Evolutionary conservation across 2,329 filamentous ascomycete species (phyloP), one percentile per base, ranked within the genome.

Genomic region (Diplodia seriata): DNA sequence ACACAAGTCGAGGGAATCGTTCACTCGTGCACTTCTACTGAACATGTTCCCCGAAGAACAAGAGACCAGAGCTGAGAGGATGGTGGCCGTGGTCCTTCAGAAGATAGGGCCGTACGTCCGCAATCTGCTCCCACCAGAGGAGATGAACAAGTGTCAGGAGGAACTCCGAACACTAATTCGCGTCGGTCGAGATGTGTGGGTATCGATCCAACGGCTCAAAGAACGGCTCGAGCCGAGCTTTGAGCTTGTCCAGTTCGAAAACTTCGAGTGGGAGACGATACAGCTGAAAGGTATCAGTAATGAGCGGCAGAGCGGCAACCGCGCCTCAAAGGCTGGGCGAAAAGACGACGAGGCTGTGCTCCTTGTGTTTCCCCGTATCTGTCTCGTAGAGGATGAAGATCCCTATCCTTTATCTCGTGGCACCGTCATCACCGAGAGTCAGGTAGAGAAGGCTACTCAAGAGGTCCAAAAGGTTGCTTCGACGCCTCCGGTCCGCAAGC

Each of bases 11-110:
- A 61, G 26, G 40, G 56, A 61, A 23, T 40, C 56, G 9, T 61
- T 61, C 36, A 23, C 40, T 18, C 56, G 56, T 47, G 56, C 56
- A 18, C n/a, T 47, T 47, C 56, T 61, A n/a, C 20, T 61, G n/a
- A 40, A 18, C 56, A 61, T 61, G 33, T 47, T 47, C 20, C 56
- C 56, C 20, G 23, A 61, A 26, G 56, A 61, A 33, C 56, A 61
- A 20, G 12, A 43, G 18, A 11, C 56, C 26, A 47, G 31, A 26
- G 36, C 56, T 40, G 8, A 47, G 23, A 38, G 20, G 36, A 40
- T 14, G 20, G n/a, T 40, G 20, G 18, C 33, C 15, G 2, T 26
- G 8, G 23, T 61, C 18, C 33, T 61, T 9, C 56, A 61, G 40
- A 12, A 20, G 14, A 55, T 55, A 12, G 14, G 20, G 15, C 31